Conservation (phyloP, 208 protist species). For the Vickermania ingenoplastis region DNA sequence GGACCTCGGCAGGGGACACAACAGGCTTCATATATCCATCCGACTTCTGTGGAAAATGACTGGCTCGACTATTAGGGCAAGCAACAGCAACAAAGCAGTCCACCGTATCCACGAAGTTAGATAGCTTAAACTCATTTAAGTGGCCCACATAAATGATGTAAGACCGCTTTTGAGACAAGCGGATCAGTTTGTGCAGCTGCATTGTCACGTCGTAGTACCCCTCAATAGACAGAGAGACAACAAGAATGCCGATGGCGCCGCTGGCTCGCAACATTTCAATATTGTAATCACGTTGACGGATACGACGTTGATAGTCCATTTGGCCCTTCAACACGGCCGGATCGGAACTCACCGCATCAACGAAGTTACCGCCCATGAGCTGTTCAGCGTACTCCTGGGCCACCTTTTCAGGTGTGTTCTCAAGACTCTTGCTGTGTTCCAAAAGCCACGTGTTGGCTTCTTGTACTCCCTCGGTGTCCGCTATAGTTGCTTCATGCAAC, state of each 20-base stretch:
- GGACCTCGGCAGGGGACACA: conserved; percentile 80
- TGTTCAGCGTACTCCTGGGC: neutral
- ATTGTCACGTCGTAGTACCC: conserved; percentile 76
- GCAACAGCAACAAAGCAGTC: conserved; percentile 82
- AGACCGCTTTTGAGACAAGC: conserved; percentile 49
- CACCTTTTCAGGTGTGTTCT: neutral
- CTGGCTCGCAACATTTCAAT: conserved; percentile 69
- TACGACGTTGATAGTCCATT: conserved; percentile 27
- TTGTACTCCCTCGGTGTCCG: neutral
- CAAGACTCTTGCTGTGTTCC: neutral
- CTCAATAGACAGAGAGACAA: conserved; percentile 66
- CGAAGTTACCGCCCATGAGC: conserved; percentile 2
- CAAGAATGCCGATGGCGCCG: conserved; percentile 78
- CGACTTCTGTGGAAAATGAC: conserved; percentile 61
- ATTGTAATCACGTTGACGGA: conserved; percentile 68
- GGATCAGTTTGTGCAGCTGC: conserved; percentile 58
- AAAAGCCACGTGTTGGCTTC: too few species aligned
- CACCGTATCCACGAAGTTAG: conserved; percentile 86
- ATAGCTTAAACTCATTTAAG: conserved; percentile 88
- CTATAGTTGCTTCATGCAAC: conserved; percentile 36
- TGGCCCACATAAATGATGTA: conserved; percentile 90
- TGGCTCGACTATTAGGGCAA: conserved; percentile 72
- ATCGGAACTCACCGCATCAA: neutral
- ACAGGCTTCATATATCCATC: conserved; percentile 81
- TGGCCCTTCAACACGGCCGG: conserved; percentile 9